Conservation (phyloP, 1,284 basidiomycete genomes). For the Puccinia polysora region DNA sequence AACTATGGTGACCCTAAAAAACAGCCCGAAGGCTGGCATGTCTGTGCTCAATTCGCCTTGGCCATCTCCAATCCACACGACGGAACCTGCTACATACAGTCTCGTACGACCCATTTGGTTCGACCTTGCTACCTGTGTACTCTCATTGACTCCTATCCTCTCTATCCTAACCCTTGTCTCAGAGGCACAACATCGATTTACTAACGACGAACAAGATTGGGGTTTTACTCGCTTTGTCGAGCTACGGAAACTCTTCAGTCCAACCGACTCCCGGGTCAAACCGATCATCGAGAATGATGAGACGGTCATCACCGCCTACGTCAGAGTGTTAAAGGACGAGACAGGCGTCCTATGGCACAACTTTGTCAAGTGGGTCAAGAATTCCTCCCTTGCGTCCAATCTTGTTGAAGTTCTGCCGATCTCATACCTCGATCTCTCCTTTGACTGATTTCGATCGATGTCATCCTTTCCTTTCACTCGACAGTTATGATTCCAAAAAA, state of each 20-base stretch:
- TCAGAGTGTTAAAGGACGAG: constrained; percentile 96
- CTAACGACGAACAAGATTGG: constrained; percentile 99
- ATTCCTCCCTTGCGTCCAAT: constrained; percentile 10
- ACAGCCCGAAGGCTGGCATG: constrained; percentile 97
- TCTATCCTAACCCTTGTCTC: constrained; percentile 33
- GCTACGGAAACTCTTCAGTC: constrained; percentile 82
- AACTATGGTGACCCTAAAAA: constrained; percentile 98
- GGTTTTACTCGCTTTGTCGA: constrained; percentile 99
- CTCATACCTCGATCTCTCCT: constrained; percentile 40
- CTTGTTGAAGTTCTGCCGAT: no score
- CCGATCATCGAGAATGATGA: constrained; percentile 95
- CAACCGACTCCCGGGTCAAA: constrained; percentile 76
- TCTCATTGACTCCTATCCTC: not conserved
- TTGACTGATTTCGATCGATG: no score
- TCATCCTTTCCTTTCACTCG: no score
- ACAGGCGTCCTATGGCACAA: constrained; percentile 99
- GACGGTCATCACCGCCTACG: constrained; percentile 90
- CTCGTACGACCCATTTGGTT: constrained; percentile 64
- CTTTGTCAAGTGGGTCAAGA: constrained; percentile 80
- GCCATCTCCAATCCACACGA: constrained; percentile 95
- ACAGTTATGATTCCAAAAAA: constrained; percentile 98
- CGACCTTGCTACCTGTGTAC: not conserved
- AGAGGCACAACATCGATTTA: constrained; percentile 99
- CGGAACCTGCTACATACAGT: constrained; percentile 93
- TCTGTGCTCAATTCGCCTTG: constrained; percentile 97